A percentile compares a stretch with the other conserved stretches of the same genome.
Evolutionary conservation across 1,139 yeast genomes (phyloP).

Genomic region (Suhomyces panamericanus): DNA sequence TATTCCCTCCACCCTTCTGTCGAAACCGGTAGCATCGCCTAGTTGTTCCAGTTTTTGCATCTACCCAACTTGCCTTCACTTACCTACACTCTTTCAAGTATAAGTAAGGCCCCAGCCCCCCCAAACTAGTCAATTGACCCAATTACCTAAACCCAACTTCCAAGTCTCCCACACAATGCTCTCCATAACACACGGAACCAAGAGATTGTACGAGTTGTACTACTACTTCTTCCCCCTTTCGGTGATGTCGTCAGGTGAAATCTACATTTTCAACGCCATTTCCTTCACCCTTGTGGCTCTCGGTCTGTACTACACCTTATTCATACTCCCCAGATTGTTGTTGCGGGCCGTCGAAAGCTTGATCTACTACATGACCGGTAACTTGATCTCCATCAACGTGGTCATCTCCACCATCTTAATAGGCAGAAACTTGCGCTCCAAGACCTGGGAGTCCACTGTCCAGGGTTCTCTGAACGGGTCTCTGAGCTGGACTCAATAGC

Average conservation of each 20-base stretch:
- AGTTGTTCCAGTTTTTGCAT: too few relatives aligned
- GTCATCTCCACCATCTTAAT: constrained; percentile 11
- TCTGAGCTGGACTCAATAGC: constrained; percentile 4
- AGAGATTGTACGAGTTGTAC: constrained; percentile 24
- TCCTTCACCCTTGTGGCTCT: constrained; percentile 18
- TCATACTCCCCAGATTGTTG: constrained; percentile 20
- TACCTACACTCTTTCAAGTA: too few relatives aligned
- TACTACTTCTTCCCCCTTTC: constrained; percentile 32
- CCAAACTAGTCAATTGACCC: background rate
- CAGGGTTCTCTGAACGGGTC: background rate
- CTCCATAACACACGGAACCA: constrained; percentile 6
- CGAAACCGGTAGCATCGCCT: too few relatives aligned
- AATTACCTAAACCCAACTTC: background rate
- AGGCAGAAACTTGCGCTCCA: constrained; percentile 8
- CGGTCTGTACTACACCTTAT: constrained; percentile 20
- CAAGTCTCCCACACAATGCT: constrained; percentile 1
- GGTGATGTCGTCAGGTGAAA: constrained; percentile 28
- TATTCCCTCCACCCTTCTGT: too few relatives aligned
- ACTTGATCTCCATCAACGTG: constrained; percentile 14
- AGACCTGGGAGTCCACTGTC: constrained; percentile 2
- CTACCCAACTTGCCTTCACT: too few relatives aligned
- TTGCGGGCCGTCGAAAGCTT: constrained; percentile 17
- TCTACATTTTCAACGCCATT: constrained; percentile 21
- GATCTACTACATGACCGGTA: constrained; percentile 21
- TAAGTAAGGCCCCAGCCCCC: background rate